Conservation (phyloP, 768 basidiomycete genomes). For the Mycena maculata region DNA sequence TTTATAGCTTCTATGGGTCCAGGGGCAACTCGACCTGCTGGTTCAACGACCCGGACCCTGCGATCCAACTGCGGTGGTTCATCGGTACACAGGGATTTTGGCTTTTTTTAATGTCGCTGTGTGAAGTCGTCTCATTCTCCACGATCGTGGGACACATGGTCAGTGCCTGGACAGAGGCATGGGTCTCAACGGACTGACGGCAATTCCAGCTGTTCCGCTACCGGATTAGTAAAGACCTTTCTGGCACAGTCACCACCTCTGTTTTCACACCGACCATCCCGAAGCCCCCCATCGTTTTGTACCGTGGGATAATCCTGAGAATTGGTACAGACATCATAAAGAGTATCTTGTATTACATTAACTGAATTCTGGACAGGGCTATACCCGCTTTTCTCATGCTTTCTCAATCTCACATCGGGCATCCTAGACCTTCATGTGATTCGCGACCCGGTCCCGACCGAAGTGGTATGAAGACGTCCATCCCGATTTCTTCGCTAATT, state of each 20-base stretch:
- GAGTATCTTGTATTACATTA: not conserved
- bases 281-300: constrained; percentile 5
- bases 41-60: constrained; percentile 9
- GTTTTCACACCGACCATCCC: not conserved
- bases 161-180: not conserved
- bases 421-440: constrained; percentile 1
- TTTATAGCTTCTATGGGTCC: not conserved
- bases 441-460: not conserved
- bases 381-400: constrained; percentile 23
- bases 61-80: constrained; percentile 13
- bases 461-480: not conserved
- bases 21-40: constrained; percentile 18
- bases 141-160: constrained; percentile 22
- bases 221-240: not conserved
- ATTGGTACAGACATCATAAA: not conserved
- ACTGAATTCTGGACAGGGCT: not conserved
- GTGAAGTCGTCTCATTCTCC: constrained; percentile 16
- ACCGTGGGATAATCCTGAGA: constrained; percentile 23
- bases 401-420: constrained; percentile 4
- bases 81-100: constrained; percentile 19
- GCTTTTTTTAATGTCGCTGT: constrained; percentile 11
- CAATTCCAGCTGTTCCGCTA: not conserved
- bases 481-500: not conserved
- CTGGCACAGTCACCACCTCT: not conserved
- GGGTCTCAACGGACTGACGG: not conserved